A percentile compares a stretch with the other conserved stretches of the same genome.
Conservation (phyloP, 2,329 filamentous ascomycete genomes). For the Colletotrichum agaves region DNA sequence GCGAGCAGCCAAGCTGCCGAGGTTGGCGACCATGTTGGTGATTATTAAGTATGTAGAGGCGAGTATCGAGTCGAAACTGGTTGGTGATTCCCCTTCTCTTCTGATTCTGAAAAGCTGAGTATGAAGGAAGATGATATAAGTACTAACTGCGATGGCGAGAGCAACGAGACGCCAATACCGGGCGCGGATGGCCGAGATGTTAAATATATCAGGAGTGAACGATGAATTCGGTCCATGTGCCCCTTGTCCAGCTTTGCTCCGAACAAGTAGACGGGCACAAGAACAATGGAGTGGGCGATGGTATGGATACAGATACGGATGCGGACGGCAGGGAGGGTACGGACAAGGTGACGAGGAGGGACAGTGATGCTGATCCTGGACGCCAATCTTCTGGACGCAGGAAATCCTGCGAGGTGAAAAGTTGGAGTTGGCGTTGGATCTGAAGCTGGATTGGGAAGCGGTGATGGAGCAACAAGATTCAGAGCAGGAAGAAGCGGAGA, state of each 20-base stretch:
- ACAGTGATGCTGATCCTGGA: constrained; percentile 21
- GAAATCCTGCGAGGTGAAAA: constrained; percentile 13
- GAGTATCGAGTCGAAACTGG: constrained; percentile 1
- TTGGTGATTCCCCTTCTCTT: neutral
- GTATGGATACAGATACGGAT: constrained; percentile 4
- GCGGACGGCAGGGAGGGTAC: constrained; percentile 17
- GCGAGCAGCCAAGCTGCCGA: constrained; percentile 36
- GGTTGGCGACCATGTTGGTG: constrained; percentile 35
- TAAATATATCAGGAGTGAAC: constrained; percentile 33
- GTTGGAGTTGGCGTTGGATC: neutral
- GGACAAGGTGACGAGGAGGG: constrained; percentile 17
- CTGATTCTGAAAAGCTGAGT: neutral
- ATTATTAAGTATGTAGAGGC: constrained; percentile 20
- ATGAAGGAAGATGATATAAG: constrained; percentile 28
- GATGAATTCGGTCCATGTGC: constrained; percentile 30
- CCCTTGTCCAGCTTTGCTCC: constrained; percentile 26
- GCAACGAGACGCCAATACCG: constrained; percentile 11
- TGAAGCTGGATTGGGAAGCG: neutral
- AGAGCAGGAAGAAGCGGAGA: constrained; percentile 1
- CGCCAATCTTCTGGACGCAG: constrained; percentile 24
- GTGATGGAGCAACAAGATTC: constrained; percentile 1
- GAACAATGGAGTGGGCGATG: constrained; percentile 16
- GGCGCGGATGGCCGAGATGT: constrained; percentile 15
- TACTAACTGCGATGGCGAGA: constrained; percentile 24
- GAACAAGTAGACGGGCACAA: constrained; percentile 21